Base-by-base conservation (phyloP, 257 asterid species). In the Voacanga thouarsii region DNA sequence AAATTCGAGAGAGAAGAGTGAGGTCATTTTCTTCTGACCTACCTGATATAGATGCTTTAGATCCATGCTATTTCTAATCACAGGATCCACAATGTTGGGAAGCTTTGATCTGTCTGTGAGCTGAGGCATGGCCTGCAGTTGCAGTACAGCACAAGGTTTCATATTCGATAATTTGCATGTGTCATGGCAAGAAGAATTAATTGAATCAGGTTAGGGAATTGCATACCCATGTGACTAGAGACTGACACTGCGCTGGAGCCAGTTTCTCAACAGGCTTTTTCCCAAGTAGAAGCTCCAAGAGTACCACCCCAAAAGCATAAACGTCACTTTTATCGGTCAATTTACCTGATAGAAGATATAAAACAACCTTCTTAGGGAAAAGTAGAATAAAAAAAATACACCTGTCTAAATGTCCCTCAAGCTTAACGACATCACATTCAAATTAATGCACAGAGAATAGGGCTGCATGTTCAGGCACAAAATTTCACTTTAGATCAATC, bases 301-400 rank as follows among this genome's bases (percentile, higher is more conserved):
- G 88, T 23, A 92, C 97, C 21, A 92, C 91, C 76, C 97, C 95
- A 60, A 90, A 92, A 15, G 90, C 97, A 84, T 92, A 92, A 55
- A 92, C 97, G 78, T 92, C 97, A 41, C 97, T 92, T 80, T 92
- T 92, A 75, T 89, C 95, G 4, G 95, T 92, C 84, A 90, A 74
- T 73, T 85, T 87, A 66, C 95, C 97, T 91, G 82, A 6, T 49
- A 69, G 53, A 57, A 19, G 12, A 15, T 53, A n/a, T 15, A 79
- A 19, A 77, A 23, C 44, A 16, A 11, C 41, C 9, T 10, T 53
- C 51, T 66, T 37, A 8, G 75, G 10, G 51, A 50, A 49, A 69
- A 37, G 64, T 2, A 19, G 7, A 37, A 15, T 19, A 3, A 18
- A 7, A 21, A 28, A 55, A 24, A 68, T 55, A 78, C 15, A 77